A percentile compares a stretch with the other conserved stretches of the same genome.
Conservation (phyloP, 257 asterid genomes). For the Phtheirospermum japonicum region DNA sequence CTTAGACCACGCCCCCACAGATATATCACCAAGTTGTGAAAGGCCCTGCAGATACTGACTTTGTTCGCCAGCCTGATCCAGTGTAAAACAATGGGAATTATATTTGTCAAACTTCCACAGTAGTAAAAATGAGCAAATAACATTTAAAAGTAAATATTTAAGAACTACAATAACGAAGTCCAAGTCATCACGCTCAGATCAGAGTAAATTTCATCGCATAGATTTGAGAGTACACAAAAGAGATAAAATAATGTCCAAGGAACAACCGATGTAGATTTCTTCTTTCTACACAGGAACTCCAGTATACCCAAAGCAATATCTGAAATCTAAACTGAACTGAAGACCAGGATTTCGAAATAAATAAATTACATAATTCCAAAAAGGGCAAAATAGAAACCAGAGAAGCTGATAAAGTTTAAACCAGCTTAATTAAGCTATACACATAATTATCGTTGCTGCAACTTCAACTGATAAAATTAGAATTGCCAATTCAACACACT, state of each 20-base stretch:
- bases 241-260: not conserved
- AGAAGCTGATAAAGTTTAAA: not conserved
- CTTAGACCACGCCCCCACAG: constrained; percentile 66
- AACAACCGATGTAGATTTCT: not conserved
- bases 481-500: not conserved
- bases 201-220: not conserved
- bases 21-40: constrained; percentile 55
- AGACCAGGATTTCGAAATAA: not conserved
- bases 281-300: not conserved
- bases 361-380: not conserved
- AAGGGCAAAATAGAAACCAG: not conserved
- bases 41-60: constrained; percentile 50
- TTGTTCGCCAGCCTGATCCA: constrained; percentile 54
- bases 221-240: not conserved
- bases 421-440: not conserved
- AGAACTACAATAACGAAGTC: not conserved
- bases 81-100: constrained; percentile 12
- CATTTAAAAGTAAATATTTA: not conserved
- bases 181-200: not conserved
- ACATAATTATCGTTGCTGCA: not conserved
- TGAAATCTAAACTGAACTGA: not conserved
- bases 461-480: not conserved
- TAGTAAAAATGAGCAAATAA: not conserved
- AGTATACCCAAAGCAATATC: not conserved
- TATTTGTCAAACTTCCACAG: no score